These are phyloP conservation scores for Curvularia sp. DNA, from an alignment of 2,329 filamentous ascomycete genomes.

Conservation along the genomic window DNA sequence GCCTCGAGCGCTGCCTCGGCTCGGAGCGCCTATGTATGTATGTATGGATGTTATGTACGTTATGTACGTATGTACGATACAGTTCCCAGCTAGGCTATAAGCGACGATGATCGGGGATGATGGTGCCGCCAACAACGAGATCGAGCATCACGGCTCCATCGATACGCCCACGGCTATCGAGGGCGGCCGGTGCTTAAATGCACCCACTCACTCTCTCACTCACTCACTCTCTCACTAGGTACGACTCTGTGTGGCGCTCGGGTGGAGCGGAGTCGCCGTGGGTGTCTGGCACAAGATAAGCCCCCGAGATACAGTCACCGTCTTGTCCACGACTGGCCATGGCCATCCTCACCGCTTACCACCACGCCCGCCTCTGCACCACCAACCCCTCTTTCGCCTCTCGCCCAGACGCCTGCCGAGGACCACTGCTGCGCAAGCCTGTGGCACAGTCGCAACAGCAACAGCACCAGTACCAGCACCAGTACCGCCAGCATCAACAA, in stretches of 20 bases:
- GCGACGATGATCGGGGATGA: slow-evolving; percentile 9
- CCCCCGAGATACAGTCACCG: slow-evolving; percentile 2
- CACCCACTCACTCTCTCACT: too few species aligned
- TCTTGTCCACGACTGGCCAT: slow-evolving; percentile 6
- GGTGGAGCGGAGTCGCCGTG: slow-evolving; percentile 25
- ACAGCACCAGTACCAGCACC: neutral
- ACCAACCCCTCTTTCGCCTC: slow-evolving; percentile 1
- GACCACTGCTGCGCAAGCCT: slow-evolving; percentile 12
- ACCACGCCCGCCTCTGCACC: neutral
- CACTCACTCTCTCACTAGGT: too few species aligned
- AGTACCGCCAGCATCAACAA: neutral
- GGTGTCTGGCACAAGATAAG: slow-evolving; percentile 23
- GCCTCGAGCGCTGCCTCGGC: slow-evolving; percentile 14
- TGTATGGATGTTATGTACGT: neutral
- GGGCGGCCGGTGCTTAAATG: slow-evolving; percentile 15
- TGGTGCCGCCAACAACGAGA: slow-evolving; percentile 8
- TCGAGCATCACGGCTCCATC: slow-evolving; percentile 8
- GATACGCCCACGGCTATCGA: slow-evolving; percentile 4
- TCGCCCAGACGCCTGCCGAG: slow-evolving; percentile 4
- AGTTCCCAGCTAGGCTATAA: slow-evolving; percentile 1
- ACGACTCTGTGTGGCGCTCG: slow-evolving; percentile 3
- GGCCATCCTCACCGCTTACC: slow-evolving; percentile 15
- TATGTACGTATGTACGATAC: neutral
- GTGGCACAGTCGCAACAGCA: slow-evolving; percentile 22
- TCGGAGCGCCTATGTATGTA: slow-evolving; percentile 6